phyloP scores from a whole-genome alignment of 257 asterid genomes.

The Ilex asprella region DNA sequence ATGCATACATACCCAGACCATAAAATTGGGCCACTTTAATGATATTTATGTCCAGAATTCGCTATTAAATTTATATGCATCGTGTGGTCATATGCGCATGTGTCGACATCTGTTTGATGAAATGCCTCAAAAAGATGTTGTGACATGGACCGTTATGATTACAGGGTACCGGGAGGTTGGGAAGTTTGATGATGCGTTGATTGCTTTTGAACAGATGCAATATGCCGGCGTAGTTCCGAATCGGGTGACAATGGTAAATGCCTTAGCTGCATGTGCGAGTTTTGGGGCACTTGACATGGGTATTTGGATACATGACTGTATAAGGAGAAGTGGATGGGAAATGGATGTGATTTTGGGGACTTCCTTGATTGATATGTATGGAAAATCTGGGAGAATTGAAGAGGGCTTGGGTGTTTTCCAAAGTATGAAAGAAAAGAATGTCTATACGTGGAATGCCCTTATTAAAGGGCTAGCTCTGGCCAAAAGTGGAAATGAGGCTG shows the following conservation, averaged over 20 bases:
- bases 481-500: slow-evolving; percentile 50
- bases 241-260: slow-evolving; percentile 67
- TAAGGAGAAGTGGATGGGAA: slow-evolving; percentile 42
- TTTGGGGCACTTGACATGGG: slow-evolving; percentile 48
- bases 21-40: slow-evolving; percentile 29
- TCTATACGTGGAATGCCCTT: slow-evolving; percentile 59
- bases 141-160: slow-evolving; percentile 69
- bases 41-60: slow-evolving; percentile 69
- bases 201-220: slow-evolving; percentile 47
- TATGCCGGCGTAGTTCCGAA: slow-evolving; percentile 49
- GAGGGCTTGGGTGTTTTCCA: slow-evolving; percentile 39
- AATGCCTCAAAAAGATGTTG: slow-evolving; percentile 69
- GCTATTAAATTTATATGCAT: slow-evolving; percentile 44
- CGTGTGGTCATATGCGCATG: slow-evolving; percentile 35
- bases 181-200: slow-evolving; percentile 45
- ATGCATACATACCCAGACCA: slow-evolving; percentile 39
- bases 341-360: slow-evolving; percentile 75
- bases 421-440: slow-evolving; percentile 45
- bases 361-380: slow-evolving; percentile 64
- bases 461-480: slow-evolving; percentile 61
- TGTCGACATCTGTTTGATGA: slow-evolving; percentile 61
- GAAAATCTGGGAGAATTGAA: slow-evolving; percentile 48
- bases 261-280: slow-evolving; percentile 60
- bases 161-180: slow-evolving; percentile 48
- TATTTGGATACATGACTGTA: slow-evolving; percentile 44